Percentiles rank a stretch among this genome's conserved stretches.
Conservation (phyloP, 176 grass and related monocot species). For the Phragmites australis region DNA sequence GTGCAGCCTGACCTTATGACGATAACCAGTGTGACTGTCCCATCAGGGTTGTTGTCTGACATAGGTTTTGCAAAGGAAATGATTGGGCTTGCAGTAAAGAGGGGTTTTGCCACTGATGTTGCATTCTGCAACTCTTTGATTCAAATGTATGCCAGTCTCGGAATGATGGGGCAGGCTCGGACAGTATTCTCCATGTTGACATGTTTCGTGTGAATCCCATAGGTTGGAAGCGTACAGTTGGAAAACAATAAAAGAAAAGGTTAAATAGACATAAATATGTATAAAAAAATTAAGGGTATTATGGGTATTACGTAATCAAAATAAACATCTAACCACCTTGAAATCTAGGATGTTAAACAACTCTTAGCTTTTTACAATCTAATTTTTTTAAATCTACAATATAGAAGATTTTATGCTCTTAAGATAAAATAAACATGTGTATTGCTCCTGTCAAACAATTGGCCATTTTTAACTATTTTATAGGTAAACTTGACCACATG, state of each 20-base stretch:
- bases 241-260: no score
- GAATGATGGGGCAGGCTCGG: slow-evolving; percentile 55
- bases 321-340: no score
- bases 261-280: no score
- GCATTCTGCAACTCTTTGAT: slow-evolving; percentile 78
- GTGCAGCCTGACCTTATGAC: slow-evolving; percentile 74
- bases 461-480: not conserved
- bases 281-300: no score
- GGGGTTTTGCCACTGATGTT: slow-evolving; percentile 60
- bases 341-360: no score
- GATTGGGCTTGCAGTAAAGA: slow-evolving; percentile 72
- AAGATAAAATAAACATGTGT: not conserved
- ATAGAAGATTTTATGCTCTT: no score
- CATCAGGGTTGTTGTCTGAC: slow-evolving; percentile 50
- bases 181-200: slow-evolving; percentile 53
- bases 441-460: not conserved
- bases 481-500: not conserved
- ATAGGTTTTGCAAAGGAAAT: slow-evolving; percentile 65
- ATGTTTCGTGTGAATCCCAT: no score
- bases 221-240: no score
- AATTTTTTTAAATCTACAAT: no score
- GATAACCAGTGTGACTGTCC: slow-evolving; percentile 73
- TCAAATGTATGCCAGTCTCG: slow-evolving; percentile 73
- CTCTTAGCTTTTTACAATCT: no score
- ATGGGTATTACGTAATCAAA: no score